A percentile compares a stretch with the other conserved stretches of the same genome.
Evolutionary conservation across 768 basidiomycete species (phyloP).

Genomic region (Kwoniella sp.): DNA sequence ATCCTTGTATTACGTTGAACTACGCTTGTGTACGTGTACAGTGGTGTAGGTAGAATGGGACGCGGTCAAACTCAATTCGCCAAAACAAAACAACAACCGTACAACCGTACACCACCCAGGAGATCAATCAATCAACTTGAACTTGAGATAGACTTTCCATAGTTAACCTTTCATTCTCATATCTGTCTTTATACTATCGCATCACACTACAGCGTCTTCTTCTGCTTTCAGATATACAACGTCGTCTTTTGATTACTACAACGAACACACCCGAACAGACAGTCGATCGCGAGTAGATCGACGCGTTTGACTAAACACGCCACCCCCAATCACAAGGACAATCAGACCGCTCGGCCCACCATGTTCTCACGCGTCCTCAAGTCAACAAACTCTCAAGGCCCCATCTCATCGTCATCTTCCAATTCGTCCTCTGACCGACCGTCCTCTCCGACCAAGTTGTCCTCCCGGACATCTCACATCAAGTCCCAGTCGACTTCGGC

Average conservation of each 20-base stretch:
- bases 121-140: not conserved
- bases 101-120: not conserved
- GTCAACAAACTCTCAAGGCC: conserved; percentile 38
- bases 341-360: conserved; percentile 13
- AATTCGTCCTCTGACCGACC: conserved; percentile 35
- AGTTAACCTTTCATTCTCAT: too few relatives aligned
- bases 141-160: not conserved
- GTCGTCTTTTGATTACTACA: too few relatives aligned
- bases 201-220: too few relatives aligned
- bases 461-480: conserved; percentile 30
- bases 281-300: not conserved
- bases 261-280: too few relatives aligned
- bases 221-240: too few relatives aligned
- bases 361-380: conserved; percentile 55
- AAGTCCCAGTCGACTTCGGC: conserved; percentile 32
- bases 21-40: conserved; percentile 4
- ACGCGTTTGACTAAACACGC: not conserved
- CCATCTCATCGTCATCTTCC: conserved; percentile 21
- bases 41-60: not conserved
- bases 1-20: conserved; percentile 6
- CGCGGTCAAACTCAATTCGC: conserved; percentile 13
- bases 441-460: conserved; percentile 40
- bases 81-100: conserved; percentile 14
- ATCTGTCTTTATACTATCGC: too few relatives aligned
- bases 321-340: not conserved